phyloP scores from a whole-genome alignment of 1,284 basidiomycete genomes.

The Coniophora puteana region DNA sequence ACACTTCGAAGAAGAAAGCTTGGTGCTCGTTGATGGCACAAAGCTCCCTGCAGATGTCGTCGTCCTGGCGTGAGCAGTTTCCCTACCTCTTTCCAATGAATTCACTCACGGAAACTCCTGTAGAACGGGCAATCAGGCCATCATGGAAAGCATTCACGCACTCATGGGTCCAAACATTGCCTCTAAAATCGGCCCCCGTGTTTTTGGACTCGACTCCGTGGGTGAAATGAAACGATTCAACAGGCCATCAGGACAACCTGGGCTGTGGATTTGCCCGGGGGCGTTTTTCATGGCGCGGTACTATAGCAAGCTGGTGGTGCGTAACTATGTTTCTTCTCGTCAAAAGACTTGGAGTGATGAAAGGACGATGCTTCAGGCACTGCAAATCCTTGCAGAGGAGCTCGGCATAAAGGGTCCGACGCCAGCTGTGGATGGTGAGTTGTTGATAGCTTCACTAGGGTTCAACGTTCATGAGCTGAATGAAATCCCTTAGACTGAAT shows the following conservation, averaged over 20 bases:
- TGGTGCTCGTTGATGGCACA: constrained; percentile 38
- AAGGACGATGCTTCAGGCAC: no score
- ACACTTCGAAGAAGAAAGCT: constrained; percentile 26
- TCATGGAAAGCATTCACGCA: constrained; percentile 29
- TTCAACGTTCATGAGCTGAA: no score
- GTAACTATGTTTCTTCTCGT: no score
- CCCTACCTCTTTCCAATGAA: no score
- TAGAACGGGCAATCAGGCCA: constrained; percentile 22
- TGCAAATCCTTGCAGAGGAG: no score
- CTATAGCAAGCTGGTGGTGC: no score
- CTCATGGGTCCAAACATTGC: constrained; percentile 35
- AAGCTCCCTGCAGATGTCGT: constrained; percentile 39
- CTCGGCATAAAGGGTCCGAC: no score
- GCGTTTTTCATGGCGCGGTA: no score
- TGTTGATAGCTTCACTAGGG: no score
- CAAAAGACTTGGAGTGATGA: no score
- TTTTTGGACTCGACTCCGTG: constrained; percentile 45
- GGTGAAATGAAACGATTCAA: constrained; percentile 39
- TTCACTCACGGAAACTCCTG: background rate
- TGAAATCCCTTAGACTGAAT: no score
- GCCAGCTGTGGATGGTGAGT: no score
- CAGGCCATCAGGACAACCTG: constrained; percentile 25
- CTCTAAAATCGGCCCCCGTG: constrained; percentile 29
- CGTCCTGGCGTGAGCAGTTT: constrained; percentile 42
- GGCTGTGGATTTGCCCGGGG: constrained; percentile 33